These are phyloP conservation scores for Ophiostoma montium DNA, from an alignment of 2,329 filamentous ascomycete genomes.

Conservation along the genomic window DNA sequence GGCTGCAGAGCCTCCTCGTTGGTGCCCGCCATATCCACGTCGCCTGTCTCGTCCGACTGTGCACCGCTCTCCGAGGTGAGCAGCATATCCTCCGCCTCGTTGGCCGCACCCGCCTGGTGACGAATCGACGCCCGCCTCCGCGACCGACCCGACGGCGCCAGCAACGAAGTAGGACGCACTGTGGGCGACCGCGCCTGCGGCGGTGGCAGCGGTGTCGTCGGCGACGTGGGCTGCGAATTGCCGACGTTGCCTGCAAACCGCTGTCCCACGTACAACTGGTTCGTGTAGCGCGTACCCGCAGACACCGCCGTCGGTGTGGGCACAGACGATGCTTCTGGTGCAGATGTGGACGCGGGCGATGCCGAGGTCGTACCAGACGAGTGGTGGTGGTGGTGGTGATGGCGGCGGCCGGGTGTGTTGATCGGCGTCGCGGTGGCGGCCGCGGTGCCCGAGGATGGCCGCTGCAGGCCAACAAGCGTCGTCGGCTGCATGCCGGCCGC, in stretches of 20 bases:
- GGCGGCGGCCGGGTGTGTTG: slow-evolving; percentile 1
- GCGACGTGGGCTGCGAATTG: slow-evolving; percentile 81
- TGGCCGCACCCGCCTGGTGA: slow-evolving; percentile 49
- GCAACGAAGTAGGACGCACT: slow-evolving; percentile 37
- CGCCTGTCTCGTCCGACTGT: slow-evolving; percentile 61
- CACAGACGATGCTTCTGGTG: neutral
- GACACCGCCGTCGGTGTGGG: neutral
- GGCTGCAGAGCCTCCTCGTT: slow-evolving; percentile 80
- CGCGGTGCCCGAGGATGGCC: neutral
- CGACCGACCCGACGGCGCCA: slow-evolving; percentile 38
- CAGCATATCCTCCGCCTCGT: slow-evolving; percentile 64
- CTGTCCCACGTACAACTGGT: neutral
- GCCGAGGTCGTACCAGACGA: slow-evolving; percentile 49
- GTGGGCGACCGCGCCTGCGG: slow-evolving; percentile 45
- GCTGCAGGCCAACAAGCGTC: slow-evolving; percentile 25
- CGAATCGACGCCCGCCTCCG: slow-evolving; percentile 71
- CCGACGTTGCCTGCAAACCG: slow-evolving; percentile 26
- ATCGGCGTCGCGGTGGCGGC: neutral
- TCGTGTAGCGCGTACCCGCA: neutral
- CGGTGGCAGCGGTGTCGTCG: slow-evolving; percentile 67
- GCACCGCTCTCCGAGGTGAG: slow-evolving; percentile 58
- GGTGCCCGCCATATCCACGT: slow-evolving; percentile 69
- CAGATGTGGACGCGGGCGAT: slow-evolving; percentile 27
- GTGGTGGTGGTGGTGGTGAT: slow-evolving; percentile 20
- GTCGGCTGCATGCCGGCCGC: neutral